phyloP scores from a whole-genome alignment of 768 basidiomycete species.

The Amanita inopinata region DNA sequence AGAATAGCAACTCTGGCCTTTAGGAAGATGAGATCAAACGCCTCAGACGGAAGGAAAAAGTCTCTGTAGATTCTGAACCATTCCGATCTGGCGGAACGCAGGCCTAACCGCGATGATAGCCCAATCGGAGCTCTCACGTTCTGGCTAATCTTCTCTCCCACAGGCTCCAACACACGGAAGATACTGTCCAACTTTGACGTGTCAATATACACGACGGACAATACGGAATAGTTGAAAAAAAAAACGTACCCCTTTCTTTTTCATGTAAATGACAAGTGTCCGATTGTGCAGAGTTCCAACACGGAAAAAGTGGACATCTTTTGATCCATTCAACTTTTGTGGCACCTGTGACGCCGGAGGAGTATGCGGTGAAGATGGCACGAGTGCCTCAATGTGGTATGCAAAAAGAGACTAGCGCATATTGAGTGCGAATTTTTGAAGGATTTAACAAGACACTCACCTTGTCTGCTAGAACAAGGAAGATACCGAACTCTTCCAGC shows the following conservation, averaged over 20 bases:
- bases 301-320: slow-evolving; percentile 93
- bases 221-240: neutral
- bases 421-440: slow-evolving; percentile 32
- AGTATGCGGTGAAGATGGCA: slow-evolving; percentile 72
- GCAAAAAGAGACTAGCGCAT: slow-evolving; percentile 70
- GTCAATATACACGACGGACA: neutral
- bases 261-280: slow-evolving; percentile 93
- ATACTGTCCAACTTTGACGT: slow-evolving; percentile 66
- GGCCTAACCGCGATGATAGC: slow-evolving; percentile 63
- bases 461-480: slow-evolving; percentile 91
- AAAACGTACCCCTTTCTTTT: slow-evolving; percentile 66
- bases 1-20: slow-evolving; percentile 91
- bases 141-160: slow-evolving; percentile 82
- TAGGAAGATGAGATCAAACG: slow-evolving; percentile 84
- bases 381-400: slow-evolving; percentile 92
- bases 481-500: slow-evolving; percentile 92
- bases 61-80: slow-evolving; percentile 95
- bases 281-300: slow-evolving; percentile 81
- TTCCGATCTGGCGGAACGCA: slow-evolving; percentile 75
- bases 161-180: slow-evolving; percentile 95
- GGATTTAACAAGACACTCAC: slow-evolving; percentile 33
- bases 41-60: slow-evolving; percentile 89
- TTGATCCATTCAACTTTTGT: slow-evolving; percentile 79
- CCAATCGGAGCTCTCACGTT: slow-evolving; percentile 60
- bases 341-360: slow-evolving; percentile 69